Conservation (phyloP, 2,329 filamentous ascomycete genomes). For the Fusarium sp. region DNA sequence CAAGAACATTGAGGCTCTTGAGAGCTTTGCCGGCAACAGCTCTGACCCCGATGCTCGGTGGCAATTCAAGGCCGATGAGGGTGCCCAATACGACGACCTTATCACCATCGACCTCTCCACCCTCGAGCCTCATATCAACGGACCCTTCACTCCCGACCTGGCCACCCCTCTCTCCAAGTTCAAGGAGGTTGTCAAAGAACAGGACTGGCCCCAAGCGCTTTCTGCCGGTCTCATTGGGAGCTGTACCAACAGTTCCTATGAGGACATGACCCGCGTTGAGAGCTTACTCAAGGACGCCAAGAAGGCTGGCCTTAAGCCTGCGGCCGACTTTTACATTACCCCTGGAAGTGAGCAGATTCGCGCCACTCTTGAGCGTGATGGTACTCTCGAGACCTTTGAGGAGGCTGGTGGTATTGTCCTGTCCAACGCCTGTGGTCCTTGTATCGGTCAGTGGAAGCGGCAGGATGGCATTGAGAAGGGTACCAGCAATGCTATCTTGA, state of each 20-base stretch:
- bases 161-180: conserved; percentile 98
- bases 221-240: conserved; percentile 98
- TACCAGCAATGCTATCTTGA: conserved; percentile 91
- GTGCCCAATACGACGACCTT: conserved; percentile 92
- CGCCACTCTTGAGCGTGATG: conserved; percentile 89
- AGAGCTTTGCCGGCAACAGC: conserved; percentile 58
- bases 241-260: conserved; percentile 90
- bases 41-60: conserved; percentile 59
- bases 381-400: conserved; percentile 92
- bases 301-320: conserved; percentile 91
- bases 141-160: conserved; percentile 97
- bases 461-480: conserved; percentile 87
- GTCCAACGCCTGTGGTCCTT: conserved; percentile 93
- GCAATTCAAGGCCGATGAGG: conserved; percentile 79
- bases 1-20: conserved; percentile 69
- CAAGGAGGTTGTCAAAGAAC: conserved; percentile 90
- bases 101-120: conserved; percentile 95
- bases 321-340: conserved; percentile 92
- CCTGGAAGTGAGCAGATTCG: conserved; percentile 97
- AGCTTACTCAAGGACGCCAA: conserved; percentile 80
- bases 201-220: conserved; percentile 95
- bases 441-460: conserved; percentile 94
- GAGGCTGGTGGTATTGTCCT: conserved; percentile 95
- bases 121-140: conserved; percentile 98
- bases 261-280: conserved; percentile 97